Conservation (phyloP, 331 rosid species). For the Prunus yedoensis region DNA sequence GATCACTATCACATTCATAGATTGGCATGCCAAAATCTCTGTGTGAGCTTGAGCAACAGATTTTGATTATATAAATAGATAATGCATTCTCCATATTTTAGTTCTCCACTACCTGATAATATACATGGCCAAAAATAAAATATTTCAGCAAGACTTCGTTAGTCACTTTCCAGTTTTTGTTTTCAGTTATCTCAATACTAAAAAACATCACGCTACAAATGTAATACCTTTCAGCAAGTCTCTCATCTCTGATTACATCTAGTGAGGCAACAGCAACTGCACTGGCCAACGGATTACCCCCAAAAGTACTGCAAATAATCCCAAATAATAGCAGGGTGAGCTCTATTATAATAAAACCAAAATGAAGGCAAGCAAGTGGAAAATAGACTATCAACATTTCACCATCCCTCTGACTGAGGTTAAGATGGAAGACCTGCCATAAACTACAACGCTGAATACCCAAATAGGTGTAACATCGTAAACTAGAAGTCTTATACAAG, state of each 20-base stretch:
- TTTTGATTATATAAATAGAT: neutral
- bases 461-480: too few species aligned
- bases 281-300: conserved; percentile 97
- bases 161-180: neutral
- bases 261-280: conserved; percentile 94
- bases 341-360: conserved; percentile 5
- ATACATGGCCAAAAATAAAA: neutral
- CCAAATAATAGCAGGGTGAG: conserved; percentile 26
- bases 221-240: conserved; percentile 72
- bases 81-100: neutral
- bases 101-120: neutral
- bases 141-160: neutral
- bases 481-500: too few species aligned
- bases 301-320: conserved; percentile 67
- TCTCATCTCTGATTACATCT: conserved; percentile 75
- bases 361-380: neutral
- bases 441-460: too few species aligned
- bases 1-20: neutral
- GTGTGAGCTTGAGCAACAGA: neutral
- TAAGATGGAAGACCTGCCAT: too few species aligned
- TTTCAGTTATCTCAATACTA: too few species aligned
- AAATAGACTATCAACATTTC: neutral
- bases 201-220: conserved; percentile 13
- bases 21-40: neutral
- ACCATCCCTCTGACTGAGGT: too few species aligned